phyloP scores from a whole-genome alignment of 805 yeast species.

The Komagataella phaffii region DNA sequence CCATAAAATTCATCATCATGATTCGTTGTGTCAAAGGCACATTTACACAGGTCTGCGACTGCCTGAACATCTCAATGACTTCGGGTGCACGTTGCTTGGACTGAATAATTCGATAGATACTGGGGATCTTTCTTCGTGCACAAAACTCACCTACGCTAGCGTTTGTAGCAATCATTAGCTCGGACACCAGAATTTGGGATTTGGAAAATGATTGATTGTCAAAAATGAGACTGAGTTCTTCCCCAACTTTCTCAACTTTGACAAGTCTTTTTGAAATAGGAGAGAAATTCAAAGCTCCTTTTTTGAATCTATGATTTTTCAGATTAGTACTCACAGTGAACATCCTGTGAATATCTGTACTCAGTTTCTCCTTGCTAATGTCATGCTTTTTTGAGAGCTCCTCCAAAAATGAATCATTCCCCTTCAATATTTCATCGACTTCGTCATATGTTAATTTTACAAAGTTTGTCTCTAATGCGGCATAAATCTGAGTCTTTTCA shows the following conservation, averaged over 20 bases:
- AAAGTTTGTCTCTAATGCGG: conserved; percentile 16
- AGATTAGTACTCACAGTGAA: not conserved
- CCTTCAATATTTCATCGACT: conserved; percentile 38
- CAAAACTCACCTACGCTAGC: conserved; percentile 40
- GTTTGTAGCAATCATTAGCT: conserved; percentile 75
- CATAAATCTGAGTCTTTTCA: not conserved
- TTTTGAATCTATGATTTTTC: not conserved
- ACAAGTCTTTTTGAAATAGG: not conserved
- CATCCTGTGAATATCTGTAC: not conserved
- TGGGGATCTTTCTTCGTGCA: conserved; percentile 28
- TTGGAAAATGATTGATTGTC: conserved; percentile 11
- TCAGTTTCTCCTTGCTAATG: not conserved
- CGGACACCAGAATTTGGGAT: conserved; percentile 62
- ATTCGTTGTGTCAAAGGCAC: conserved; percentile 26
- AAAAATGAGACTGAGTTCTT: not conserved
- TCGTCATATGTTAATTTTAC: conserved; percentile 46
- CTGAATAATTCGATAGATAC: conserved; percentile 28
- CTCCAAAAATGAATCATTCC: not conserved
- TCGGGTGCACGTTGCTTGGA: conserved; percentile 11
- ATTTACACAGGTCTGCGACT: conserved; percentile 8
- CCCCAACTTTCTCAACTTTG: not conserved
- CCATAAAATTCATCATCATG: conserved; percentile 29
- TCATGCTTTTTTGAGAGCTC: not conserved
- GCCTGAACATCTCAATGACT: conserved; percentile 10
- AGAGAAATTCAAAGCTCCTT: conserved; percentile 5